Evolutionary conservation across 108 stramenopile genomes (phyloP), one percentile per base, ranked within the genome.

Genomic region (Aurantiochytrium sp.): DNA sequence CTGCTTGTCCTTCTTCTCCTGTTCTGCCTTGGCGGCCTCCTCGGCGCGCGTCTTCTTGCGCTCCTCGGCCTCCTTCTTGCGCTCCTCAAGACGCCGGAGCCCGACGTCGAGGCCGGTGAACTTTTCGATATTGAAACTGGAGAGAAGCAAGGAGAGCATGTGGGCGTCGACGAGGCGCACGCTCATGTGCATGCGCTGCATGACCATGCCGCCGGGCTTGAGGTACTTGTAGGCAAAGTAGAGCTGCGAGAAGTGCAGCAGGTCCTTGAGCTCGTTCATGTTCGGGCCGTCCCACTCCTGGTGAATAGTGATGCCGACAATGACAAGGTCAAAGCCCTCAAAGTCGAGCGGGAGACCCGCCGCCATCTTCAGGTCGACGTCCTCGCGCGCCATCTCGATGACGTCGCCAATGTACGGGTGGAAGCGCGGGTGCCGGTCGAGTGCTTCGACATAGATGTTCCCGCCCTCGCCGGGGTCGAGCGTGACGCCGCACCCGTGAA

Each of bases 111-210:
- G 73, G 45, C 73, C 73, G 12, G 73, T 27, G 32, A 81, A 81
- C 73, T 81, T 81, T 37, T 81, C 73, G 24, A 81, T 81, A 17
- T 22, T 27, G 3, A 81, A 81, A 41, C 39, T 41, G 1, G 73
- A 81, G 39, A 81, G 73, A 6, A 81, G 17, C 3, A 81, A 24
- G 21, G 42, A 48, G 32, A 81, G 73, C 39, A 81, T 48, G 45
- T 81, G 73, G 17, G 42, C 39, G 39, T 81, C 73, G 12, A 81
- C 73, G 42, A 81, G 45, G 24, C 73, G 73, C 42, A 81, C 45
- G 24, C 73, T 81, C 73, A 81, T 81, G 45, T 81, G 73, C 73
- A 81, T 81, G 73, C 73, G 73, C 73, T 48, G 39, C 73, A 81
- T 81, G 42, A 81, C 73, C 73, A 81, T 81, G 24, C 73, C 73